A percentile compares a stretch with the other conserved stretches of the same genome.
Evolutionary conservation across 2,329 filamentous ascomycete genomes (phyloP).

Genomic region (Aspergillus vadensis): DNA sequence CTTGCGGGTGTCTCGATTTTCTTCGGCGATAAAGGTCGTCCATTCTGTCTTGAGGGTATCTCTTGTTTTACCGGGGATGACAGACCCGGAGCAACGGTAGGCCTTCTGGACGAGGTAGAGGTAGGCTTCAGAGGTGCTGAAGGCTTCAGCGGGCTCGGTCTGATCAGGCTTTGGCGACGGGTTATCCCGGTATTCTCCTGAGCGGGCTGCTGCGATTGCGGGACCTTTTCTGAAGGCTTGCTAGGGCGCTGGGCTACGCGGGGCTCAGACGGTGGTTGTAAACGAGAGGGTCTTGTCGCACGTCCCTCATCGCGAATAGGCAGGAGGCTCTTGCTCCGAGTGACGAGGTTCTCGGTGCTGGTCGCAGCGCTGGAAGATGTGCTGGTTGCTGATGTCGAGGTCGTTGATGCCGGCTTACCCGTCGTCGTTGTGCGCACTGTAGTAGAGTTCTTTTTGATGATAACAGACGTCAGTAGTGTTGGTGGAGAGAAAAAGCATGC

Average conservation of each 20-base stretch:
- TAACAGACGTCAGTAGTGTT: conserved; percentile 21
- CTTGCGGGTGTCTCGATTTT: conserved; percentile 12
- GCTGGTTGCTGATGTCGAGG: conserved; percentile 12
- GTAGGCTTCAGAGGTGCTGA: conserved; percentile 19
- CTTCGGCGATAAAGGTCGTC: conserved; percentile 25
- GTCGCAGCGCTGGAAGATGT: conserved; percentile 12
- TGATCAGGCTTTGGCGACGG: conserved; percentile 35
- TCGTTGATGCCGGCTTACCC: conserved; percentile 16
- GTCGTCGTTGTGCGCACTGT: conserved; percentile 26
- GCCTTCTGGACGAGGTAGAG: conserved; percentile 19
- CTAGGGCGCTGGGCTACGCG: conserved; percentile 22
- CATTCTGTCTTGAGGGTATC: conserved; percentile 13
- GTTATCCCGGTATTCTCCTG: conserved; percentile 12
- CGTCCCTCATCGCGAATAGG: conserved; percentile 23
- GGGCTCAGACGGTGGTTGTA: conserved; percentile 22
- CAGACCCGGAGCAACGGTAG: conserved; percentile 21
- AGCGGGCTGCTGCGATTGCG: conserved; percentile 14
- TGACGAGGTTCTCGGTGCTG: conserved; percentile 23
- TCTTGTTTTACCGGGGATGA: conserved; percentile 26
- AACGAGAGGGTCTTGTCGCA: conserved; percentile 18
- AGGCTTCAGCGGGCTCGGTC: conserved; percentile 28
- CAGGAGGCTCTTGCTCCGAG: conserved; percentile 35
- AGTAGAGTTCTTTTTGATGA: conserved; percentile 23
- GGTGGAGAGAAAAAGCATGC: conserved; percentile 10
- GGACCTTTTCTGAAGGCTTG: conserved; percentile 16